Evolutionary conservation across 1,284 basidiomycete genomes (phyloP).

Genomic region (Bjerkandera adusta): DNA sequence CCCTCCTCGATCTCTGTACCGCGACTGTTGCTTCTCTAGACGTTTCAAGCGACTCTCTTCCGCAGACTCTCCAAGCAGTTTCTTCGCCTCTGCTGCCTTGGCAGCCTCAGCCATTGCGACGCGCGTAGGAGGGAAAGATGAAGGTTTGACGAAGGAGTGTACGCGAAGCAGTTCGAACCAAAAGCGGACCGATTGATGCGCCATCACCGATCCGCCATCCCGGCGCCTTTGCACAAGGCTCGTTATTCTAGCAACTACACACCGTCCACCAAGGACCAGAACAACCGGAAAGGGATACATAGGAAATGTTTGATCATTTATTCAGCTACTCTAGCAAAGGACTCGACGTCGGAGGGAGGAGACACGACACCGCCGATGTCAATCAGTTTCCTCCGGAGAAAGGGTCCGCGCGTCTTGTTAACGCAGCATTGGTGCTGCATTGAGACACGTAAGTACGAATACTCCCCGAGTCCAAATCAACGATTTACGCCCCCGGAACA

Average conservation of each 20-base stretch:
- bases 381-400: too few relatives aligned
- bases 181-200: background rate
- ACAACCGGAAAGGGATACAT: too few relatives aligned
- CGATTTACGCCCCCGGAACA: too few relatives aligned
- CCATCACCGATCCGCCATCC: background rate
- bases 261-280: too few relatives aligned
- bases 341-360: too few relatives aligned
- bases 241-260: background rate
- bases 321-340: too few relatives aligned
- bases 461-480: too few relatives aligned
- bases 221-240: background rate
- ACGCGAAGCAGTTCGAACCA: background rate
- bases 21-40: conserved; percentile 18
- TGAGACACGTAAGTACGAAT: too few relatives aligned
- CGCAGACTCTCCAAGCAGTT: conserved; percentile 12
- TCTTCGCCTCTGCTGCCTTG: conserved; percentile 1
- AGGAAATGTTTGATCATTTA: too few relatives aligned
- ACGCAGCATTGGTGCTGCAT: too few relatives aligned
- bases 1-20: conserved; percentile 21
- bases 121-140: background rate
- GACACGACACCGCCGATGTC: too few relatives aligned
- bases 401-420: too few relatives aligned
- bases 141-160: background rate
- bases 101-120: background rate
- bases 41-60: conserved; percentile 19